phyloP scores from a whole-genome alignment of 2,329 filamentous ascomycete genomes.

The Amylocarpus encephaloides region DNA sequence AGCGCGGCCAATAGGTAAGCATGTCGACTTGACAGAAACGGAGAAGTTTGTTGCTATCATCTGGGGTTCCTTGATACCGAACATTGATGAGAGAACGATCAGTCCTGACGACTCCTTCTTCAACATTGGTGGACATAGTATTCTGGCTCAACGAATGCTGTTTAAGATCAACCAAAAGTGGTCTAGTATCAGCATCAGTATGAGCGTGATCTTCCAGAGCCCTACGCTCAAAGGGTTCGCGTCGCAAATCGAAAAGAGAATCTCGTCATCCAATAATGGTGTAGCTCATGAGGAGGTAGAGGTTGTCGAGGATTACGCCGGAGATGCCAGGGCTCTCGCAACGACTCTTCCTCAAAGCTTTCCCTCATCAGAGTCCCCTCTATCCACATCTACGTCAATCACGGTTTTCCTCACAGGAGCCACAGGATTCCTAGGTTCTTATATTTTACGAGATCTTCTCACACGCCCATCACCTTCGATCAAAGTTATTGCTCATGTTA shows the following conservation, averaged over 20 bases:
- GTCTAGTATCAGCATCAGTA: slow-evolving; percentile 58
- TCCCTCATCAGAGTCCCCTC: slow-evolving; percentile 30
- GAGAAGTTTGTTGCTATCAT: slow-evolving; percentile 63
- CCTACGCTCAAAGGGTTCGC: slow-evolving; percentile 50
- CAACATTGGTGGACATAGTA: slow-evolving; percentile 72
- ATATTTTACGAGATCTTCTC: slow-evolving; percentile 70
- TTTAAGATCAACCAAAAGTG: slow-evolving; percentile 60
- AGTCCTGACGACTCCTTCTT: slow-evolving; percentile 63
- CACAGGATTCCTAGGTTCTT: slow-evolving; percentile 83
- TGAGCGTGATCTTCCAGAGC: slow-evolving; percentile 63
- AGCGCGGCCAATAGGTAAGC: slow-evolving; percentile 41
- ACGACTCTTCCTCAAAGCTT: slow-evolving; percentile 36
- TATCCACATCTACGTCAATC: slow-evolving; percentile 30
- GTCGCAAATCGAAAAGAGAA: slow-evolving; percentile 43
- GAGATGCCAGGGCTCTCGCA: slow-evolving; percentile 35
- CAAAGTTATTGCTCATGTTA: slow-evolving; percentile 69
- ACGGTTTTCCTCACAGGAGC: slow-evolving; percentile 82
- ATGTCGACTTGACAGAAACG: slow-evolving; percentile 45
- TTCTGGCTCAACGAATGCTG: slow-evolving; percentile 75
- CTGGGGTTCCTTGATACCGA: slow-evolving; percentile 66
- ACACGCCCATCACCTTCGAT: slow-evolving; percentile 47
- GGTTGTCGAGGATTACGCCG: slow-evolving; percentile 42
- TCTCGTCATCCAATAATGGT: slow-evolving; percentile 30
- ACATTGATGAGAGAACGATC: slow-evolving; percentile 62
- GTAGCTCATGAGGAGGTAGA: slow-evolving; percentile 33